Base-by-base conservation (phyloP, 202 grass and related monocot species). In the Saccharum hybrid region DNA sequence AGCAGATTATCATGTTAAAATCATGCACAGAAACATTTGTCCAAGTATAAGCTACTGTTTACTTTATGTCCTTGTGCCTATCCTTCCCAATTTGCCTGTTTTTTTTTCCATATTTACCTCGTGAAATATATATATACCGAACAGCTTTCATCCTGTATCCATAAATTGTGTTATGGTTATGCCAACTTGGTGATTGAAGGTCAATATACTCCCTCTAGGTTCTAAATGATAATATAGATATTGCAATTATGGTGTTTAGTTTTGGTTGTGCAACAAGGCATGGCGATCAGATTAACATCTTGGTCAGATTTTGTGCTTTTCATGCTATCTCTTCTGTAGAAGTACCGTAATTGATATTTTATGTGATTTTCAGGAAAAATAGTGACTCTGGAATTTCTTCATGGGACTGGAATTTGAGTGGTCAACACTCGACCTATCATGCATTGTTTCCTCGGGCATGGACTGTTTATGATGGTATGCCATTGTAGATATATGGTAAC, bases 391-490 rank as follows among this genome's bases (percentile, higher is more conserved):
- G 93, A 77, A 99, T 99, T 80, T 99, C 93, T 80, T 99, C 97
- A 73, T 97, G 97, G 97, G 91, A 97, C 66, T 97, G 97, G 97
- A 99, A 99, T 63, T 81, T 99, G 83, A 94, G 73, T 48, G 97
- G 97, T 80, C 93, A 99, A 76, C 97, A 96, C 68, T 99, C 93
- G 5, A 96, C 97, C 69, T 99, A 99, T 81, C 97, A 99, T 84
- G 93, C 97, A 67, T 86, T 99, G 42, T 99, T 99, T 45, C 97
- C 97, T 82, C 88, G 97, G 77, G 97, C 97, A 26, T 99, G 97
- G 97, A 99, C 97, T 46, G 79, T 99, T 88, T 99, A 99, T 88
- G 93, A 99, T 87, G 97, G 97, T 99, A 94, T 76, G 88, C 0
- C 56, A 76, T 51, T 84, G 28, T 56, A 46, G 68, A 56, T 64